Percentiles rank a stretch among this genome's conserved stretches.
These are phyloP conservation scores for Leccinum fibrillosum DNA, from an alignment of 768 basidiomycete genomes.

Conservation along the genomic window DNA sequence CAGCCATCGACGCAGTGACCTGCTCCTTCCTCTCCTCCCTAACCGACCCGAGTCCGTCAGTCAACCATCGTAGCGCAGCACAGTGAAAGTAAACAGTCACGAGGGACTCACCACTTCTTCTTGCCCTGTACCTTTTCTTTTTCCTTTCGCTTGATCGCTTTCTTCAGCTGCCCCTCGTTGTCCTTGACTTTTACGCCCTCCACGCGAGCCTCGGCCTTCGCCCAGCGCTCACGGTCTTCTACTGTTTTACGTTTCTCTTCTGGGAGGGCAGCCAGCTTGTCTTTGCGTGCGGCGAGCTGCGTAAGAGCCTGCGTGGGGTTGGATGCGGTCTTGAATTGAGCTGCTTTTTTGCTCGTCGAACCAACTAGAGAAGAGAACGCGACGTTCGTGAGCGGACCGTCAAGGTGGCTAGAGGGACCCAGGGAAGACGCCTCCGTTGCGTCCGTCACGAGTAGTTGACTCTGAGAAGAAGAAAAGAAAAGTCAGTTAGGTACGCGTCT, in stretches of 20 bases:
- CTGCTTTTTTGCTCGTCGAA: constrained; percentile 44
- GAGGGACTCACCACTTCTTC: constrained; percentile 68
- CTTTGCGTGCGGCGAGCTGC: constrained; percentile 73
- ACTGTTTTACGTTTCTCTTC: constrained; percentile 80
- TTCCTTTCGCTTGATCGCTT: constrained; percentile 89
- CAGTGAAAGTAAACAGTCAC: neutral
- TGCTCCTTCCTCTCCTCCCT: constrained; percentile 90
- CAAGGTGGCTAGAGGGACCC: constrained; percentile 28
- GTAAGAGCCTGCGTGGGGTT: constrained; percentile 85
- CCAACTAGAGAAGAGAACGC: constrained; percentile 66
- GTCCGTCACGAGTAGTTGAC: constrained; percentile 59
- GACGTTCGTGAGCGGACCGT: constrained; percentile 54
- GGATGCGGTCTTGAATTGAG: constrained; percentile 63
- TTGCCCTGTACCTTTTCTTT: constrained; percentile 85
- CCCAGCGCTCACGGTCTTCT: constrained; percentile 85
- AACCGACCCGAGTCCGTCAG: neutral
- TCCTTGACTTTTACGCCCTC: constrained; percentile 92
- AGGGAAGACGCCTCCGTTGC: constrained; percentile 39
- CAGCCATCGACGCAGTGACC: constrained; percentile 68
- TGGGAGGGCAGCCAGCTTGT: constrained; percentile 70
- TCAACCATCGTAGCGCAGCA: neutral
- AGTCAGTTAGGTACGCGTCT: neutral
- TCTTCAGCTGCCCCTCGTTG: constrained; percentile 81
- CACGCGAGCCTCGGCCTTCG: constrained; percentile 81
- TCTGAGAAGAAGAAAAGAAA: constrained; percentile 35